Conservation (phyloP, 2,329 filamentous ascomycete species). For the Colletotrichum cuscutae region DNA sequence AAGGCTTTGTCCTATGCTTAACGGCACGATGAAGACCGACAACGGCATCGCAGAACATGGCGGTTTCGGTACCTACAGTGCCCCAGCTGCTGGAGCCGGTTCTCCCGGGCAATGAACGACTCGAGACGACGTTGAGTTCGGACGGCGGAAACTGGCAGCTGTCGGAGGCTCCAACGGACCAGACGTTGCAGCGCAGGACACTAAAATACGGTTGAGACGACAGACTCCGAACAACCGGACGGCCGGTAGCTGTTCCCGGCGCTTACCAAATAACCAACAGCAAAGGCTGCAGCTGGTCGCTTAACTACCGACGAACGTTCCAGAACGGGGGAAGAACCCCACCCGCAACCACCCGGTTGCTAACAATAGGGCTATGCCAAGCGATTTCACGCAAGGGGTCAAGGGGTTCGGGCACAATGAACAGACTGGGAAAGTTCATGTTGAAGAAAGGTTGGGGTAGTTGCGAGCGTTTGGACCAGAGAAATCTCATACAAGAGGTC, state of each 20-base stretch:
- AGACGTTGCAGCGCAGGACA: slow-evolving; percentile 8
- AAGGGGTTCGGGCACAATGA: slow-evolving; percentile 19
- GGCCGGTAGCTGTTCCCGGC: slow-evolving; percentile 22
- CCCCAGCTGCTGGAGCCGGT: slow-evolving; percentile 46
- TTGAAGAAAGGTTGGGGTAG: not conserved
- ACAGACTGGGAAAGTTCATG: slow-evolving; percentile 6
- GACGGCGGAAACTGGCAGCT: slow-evolving; percentile 10
- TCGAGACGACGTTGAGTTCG: not conserved
- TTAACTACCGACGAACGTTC: slow-evolving; percentile 29
- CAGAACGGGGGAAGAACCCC: slow-evolving; percentile 26
- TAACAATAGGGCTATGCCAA: slow-evolving; percentile 30
- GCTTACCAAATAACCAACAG: slow-evolving; percentile 5
- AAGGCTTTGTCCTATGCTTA: slow-evolving; percentile 86
- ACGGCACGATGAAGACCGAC: slow-evolving; percentile 78
- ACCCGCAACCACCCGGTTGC: slow-evolving; percentile 23
- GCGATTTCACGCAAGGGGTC: slow-evolving; percentile 13
- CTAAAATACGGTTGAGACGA: slow-evolving; percentile 24
- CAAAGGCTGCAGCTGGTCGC: slow-evolving; percentile 5
- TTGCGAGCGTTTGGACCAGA: slow-evolving; percentile 7
- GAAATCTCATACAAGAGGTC: slow-evolving; percentile 16
- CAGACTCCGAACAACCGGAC: slow-evolving; percentile 9
- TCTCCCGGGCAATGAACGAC: slow-evolving; percentile 41
- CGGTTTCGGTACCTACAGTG: slow-evolving; percentile 67
- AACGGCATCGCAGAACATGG: slow-evolving; percentile 66
- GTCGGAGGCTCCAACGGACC: not conserved